Evolutionary conservation across 208 protist genomes (phyloP), one percentile per base, ranked within the genome.

Genomic region (Acanthamoeba triangularis): DNA sequence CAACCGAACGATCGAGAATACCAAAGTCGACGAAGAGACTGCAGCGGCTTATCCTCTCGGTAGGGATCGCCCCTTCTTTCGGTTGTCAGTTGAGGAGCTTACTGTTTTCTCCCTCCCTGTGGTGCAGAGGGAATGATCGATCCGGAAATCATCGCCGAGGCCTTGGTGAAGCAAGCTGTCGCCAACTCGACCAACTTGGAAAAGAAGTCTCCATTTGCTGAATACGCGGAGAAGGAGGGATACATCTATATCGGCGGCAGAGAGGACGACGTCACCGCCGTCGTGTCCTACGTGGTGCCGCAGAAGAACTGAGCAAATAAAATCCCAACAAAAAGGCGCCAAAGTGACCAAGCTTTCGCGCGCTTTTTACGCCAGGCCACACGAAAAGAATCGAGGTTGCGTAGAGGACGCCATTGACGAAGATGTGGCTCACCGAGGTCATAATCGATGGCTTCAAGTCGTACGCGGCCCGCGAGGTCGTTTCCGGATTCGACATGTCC

Each of bases 361-460:
- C 72, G 35, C 7, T 30, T 52, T 80, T 49, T 25, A 18, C 2
- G 37, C n/a, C 3, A 13, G 23, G 33, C 35, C 13, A 78, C 61
- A n/a, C n/a, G n/a, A 72, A 2, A 28, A 72, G 65, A 61, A 6
- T 4, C 41, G 41, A 44, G 41, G 41, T 4, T 6, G 54, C 8
- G 54, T 14, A 25, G 54, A 61, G 8, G 54, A 25, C 18, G 18
- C 54, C 54, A 14, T 61, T 61, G 54, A 61, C 65, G 13, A 92
- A 5, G 28, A 99, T 99, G 99, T 99, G 99, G 95, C 99, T 99
- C 54, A 98, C 99, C 95, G 98, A 99, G 95, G 99, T 99, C 72
- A 99, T 99, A 28, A 97, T 99, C 63, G 99, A 99, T 96, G 99
- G 99, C 33, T 99, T 99, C 98, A 99, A 99, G 98, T 99, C 99